Conservation (phyloP, 345 rosid genomes). For the Sisymbrium irio region DNA sequence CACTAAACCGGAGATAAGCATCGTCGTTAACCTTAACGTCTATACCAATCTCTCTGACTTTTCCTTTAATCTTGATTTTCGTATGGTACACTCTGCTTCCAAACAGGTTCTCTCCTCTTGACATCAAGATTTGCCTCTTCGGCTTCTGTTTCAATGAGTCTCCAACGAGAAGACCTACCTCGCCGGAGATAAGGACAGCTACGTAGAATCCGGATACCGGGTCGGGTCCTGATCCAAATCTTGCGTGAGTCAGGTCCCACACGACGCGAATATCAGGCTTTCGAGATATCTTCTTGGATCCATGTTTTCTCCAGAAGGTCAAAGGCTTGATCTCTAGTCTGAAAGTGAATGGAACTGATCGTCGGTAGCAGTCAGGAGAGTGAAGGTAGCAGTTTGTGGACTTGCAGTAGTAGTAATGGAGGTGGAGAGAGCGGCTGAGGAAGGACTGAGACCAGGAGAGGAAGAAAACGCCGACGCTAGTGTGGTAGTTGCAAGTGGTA, state of each 20-base stretch:
- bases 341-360: conserved; percentile 43
- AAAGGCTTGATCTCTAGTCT: conserved; percentile 58
- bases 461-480: conserved; percentile 68
- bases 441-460: conserved; percentile 77
- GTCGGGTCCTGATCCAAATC: conserved; percentile 72
- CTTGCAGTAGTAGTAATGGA: conserved; percentile 50
- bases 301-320: conserved; percentile 68
- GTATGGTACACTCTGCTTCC: conserved; percentile 63
- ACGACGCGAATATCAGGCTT: conserved; percentile 39
- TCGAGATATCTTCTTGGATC: conserved; percentile 51
- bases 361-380: conserved; percentile 36
- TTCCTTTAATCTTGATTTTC: conserved; percentile 59
- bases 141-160: conserved; percentile 49
- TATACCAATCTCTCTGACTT: conserved; percentile 52
- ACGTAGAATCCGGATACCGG: conserved; percentile 72
- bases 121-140: conserved; percentile 45
- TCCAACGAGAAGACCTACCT: conserved; percentile 64
- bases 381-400: conserved; percentile 37
- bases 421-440: conserved; percentile 67
- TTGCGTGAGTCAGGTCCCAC: conserved; percentile 75
- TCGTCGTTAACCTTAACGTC: conserved; percentile 48
- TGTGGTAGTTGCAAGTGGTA: conserved; percentile 66
- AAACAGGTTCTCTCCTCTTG: conserved; percentile 66
- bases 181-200: conserved; percentile 59
- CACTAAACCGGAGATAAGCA: conserved; percentile 41